Evolutionary conservation across 2,329 filamentous ascomycete genomes (phyloP), one percentile per base, ranked within the genome.

Genomic region (Penicillium thymicola): DNA sequence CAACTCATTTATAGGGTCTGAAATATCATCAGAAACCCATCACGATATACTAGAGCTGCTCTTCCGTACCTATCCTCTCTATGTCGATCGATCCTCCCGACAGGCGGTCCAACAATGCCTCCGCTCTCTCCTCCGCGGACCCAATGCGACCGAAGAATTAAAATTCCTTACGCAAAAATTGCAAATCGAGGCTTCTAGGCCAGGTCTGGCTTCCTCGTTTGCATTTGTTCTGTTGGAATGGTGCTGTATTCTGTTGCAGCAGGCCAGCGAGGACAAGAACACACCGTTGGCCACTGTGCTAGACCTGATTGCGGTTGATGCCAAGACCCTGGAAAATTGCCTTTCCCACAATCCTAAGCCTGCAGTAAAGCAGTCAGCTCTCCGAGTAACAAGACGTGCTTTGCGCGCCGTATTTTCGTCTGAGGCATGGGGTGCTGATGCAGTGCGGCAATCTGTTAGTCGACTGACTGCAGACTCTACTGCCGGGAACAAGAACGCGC

Each of bases 151-250:
- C 53, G 66, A 70, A 51, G 64, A 73, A 50, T 57, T 75, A 38
- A 78, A 84, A 38, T 79, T 82, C 1, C 83, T 97, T 56, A 81
- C 91, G 43, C 79, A 82, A 42, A 83, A 83, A 48, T 74, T 97
- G 57, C 84, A 87, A 59, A 77, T 81, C 32, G 93, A 99, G 75
- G 84, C 87, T 14, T 81, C 84, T 60, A 97, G 96, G 72, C 78
- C 82, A 18, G 87, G 85, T 60, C 87, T 97, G 66, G 90, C 93
- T 32, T 78, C 89, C 16, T 85, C 83, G 42, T 95, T 86, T 74
- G 89, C 92, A 5, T 96, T 97, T 71, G 90, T 96, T 47, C 79
- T 99, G 64, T 82, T 94, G 14, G 90, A 96, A 73, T 99, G 93
- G 93, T 91, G 87, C 73, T 89, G 88, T 57, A 74, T 93, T 56